These are phyloP conservation scores for Phytopythium montanum DNA, from an alignment of 352 stramenopile species.

Conservation along the genomic window DNA sequence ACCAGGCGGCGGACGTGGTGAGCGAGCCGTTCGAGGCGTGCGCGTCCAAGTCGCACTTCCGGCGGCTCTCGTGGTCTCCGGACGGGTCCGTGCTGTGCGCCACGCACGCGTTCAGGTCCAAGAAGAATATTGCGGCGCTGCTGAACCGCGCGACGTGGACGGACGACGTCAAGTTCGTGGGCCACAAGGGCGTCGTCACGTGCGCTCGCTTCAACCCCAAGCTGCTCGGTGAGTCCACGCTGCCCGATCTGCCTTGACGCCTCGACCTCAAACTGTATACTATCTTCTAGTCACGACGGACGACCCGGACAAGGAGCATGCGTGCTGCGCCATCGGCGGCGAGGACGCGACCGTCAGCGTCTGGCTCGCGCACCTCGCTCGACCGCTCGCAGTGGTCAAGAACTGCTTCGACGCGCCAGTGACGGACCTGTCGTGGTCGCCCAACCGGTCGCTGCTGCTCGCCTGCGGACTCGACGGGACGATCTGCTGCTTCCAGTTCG, in stretches of 20 bases:
- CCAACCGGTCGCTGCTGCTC: slow-evolving; percentile 51
- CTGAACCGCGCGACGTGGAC: slow-evolving; percentile 73
- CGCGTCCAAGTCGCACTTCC: slow-evolving; percentile 80
- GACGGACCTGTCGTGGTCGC: slow-evolving; percentile 78
- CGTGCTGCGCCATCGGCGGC: slow-evolving; percentile 77
- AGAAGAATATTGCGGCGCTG: slow-evolving; percentile 82
- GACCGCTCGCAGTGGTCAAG: slow-evolving; percentile 74
- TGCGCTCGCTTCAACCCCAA: slow-evolving; percentile 82
- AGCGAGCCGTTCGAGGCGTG: slow-evolving; percentile 73
- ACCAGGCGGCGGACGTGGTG: slow-evolving; percentile 46
- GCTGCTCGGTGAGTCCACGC: slow-evolving; percentile 42
- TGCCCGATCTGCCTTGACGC: neutral
- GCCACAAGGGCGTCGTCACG: slow-evolving; percentile 75
- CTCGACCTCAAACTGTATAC: neutral
- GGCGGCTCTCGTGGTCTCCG: slow-evolving; percentile 79
- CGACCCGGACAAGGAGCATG: slow-evolving; percentile 74
- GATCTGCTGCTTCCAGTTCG: slow-evolving; percentile 85
- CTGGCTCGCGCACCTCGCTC: slow-evolving; percentile 76
- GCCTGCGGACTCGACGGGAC: slow-evolving; percentile 74
- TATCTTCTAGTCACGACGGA: slow-evolving; percentile 36
- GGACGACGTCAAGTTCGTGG: slow-evolving; percentile 86
- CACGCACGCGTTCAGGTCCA: slow-evolving; percentile 84
- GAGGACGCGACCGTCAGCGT: slow-evolving; percentile 86
- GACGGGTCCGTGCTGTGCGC: slow-evolving; percentile 77
- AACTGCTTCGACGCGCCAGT: slow-evolving; percentile 84